Percentiles rank a stretch among this genome's conserved stretches.
These are phyloP conservation scores for Wilcoxina mikolae DNA, from an alignment of 495 filamentous ascomycete genomes.

Conservation along the genomic window DNA sequence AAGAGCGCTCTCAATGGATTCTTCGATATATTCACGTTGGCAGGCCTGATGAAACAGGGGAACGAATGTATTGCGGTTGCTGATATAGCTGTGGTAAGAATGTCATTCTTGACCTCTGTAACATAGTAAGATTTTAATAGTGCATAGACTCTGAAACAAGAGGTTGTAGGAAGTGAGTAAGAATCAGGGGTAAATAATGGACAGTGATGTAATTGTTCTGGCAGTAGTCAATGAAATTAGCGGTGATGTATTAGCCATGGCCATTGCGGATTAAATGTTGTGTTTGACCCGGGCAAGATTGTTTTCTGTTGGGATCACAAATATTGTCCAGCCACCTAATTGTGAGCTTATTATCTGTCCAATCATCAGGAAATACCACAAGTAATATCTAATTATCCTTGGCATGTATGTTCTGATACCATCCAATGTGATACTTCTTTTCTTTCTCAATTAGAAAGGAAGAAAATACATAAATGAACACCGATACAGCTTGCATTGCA, in stretches of 20 bases:
- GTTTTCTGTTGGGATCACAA: constrained; percentile 3
- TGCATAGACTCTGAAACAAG: too few relatives aligned
- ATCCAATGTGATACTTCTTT: constrained; percentile 1
- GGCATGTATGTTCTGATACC: not conserved
- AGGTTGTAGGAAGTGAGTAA: constrained; percentile 2
- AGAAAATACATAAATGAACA: not conserved
- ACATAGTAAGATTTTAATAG: constrained; percentile 4
- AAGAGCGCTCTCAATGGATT: constrained; percentile 9
- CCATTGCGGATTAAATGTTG: constrained; percentile 9
- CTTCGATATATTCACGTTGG: not conserved
- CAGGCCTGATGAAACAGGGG: not conserved
- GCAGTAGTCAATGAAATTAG: constrained; percentile 10
- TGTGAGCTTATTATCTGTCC: constrained; percentile 3
- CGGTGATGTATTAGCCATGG: constrained; percentile 2
- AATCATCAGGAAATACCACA: not conserved
- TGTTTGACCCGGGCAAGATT: not conserved
- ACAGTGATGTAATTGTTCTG: constrained; percentile 4
- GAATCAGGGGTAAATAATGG: constrained; percentile 1
- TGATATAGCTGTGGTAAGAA: not conserved
- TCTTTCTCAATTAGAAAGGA: constrained; percentile 9
- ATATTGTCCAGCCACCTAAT: constrained; percentile 5
- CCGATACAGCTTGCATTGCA: constrained; percentile 7
- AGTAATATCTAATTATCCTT: not conserved
- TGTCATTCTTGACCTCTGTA: constrained; percentile 3
- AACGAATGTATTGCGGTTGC: constrained; percentile 5